Evolutionary conservation across 2,329 filamentous ascomycete species (phyloP), one percentile per base, ranked within the genome.

Genomic region (Pseudogymnoascus verrucosus): DNA sequence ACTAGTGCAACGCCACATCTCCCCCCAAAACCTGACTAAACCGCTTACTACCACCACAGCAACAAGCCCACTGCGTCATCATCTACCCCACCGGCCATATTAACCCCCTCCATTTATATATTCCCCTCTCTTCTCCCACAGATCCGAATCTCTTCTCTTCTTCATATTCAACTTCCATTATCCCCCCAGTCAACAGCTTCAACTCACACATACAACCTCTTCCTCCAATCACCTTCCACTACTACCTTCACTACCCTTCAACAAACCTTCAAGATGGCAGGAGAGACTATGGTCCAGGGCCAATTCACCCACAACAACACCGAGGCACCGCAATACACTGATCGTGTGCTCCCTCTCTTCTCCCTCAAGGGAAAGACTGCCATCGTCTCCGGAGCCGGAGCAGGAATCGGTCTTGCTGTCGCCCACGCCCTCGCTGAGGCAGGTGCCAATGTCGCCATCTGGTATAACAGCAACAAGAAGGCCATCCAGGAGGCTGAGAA

Each of bases 361-460:
- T 89, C 87, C 5, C 78, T 90, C 61, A 86, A 86, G 71, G 87
- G 86, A 47, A 84, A 84, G 69, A 90, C 88, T 1, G 87, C 87
- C 34, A 88, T 90, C 67, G 82, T 90, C 44, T 84, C 86, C 1
- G 88, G 88, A 64, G 87, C 87, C 11, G 89, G 84, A 36, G 86
- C 86, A 37, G 88, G 88, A 36, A 89, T 90, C 67, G 88, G 88
- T 44, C 77, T 89, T 26, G 80, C 81, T 4, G 80, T 89, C 28
- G 87, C 86, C 12, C 78, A 87, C 36, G 86, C 79, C 1, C 79
- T 86, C 34, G 87, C 88, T 14, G 88, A 91, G 72, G 85, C 87
- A 14, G 88, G 88, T 60, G 87, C 87, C 64, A 88, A 90, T 68
- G 85, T 90, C 21, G 87, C 86, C 28, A 84, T 90, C 61, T 89